A percentile compares a stretch with the other conserved stretches of the same genome.
Conservation (phyloP, 257 asterid genomes). For the Thymus quinquecostatus region DNA sequence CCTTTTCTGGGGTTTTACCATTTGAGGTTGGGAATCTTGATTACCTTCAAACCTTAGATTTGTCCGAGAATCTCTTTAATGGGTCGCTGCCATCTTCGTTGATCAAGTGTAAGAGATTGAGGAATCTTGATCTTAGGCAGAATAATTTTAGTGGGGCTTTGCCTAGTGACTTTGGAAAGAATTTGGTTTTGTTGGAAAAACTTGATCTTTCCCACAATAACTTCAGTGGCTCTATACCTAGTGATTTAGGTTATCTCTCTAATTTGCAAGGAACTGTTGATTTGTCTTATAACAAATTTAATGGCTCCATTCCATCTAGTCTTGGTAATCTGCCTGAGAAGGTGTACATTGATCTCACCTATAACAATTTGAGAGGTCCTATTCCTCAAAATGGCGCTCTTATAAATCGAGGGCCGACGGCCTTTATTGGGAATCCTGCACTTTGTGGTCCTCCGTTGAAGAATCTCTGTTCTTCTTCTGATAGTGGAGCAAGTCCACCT, state of each 20-base stretch:
- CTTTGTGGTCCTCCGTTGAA: slow-evolving; percentile 94
- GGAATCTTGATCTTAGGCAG: slow-evolving; percentile 54
- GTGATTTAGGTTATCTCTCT: slow-evolving; percentile 66
- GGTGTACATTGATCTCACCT: slow-evolving; percentile 82
- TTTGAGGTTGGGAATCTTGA: slow-evolving; percentile 62
- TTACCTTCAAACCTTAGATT: slow-evolving; percentile 68
- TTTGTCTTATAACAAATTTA: slow-evolving; percentile 72
- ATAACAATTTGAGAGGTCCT: slow-evolving; percentile 74
- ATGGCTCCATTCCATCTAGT: slow-evolving; percentile 72
- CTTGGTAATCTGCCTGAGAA: slow-evolving; percentile 89
- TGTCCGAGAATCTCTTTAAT: slow-evolving; percentile 69
- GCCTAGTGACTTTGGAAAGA: slow-evolving; percentile 64
- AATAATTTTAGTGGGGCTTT: slow-evolving; percentile 68
- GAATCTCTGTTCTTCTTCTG: slow-evolving; percentile 57
- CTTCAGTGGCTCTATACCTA: slow-evolving; percentile 66
- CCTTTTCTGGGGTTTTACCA: slow-evolving; percentile 68
- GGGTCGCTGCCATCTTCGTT: slow-evolving; percentile 67
- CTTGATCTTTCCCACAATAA: slow-evolving; percentile 72
- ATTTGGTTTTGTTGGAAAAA: slow-evolving; percentile 57
- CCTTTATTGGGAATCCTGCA: slow-evolving; percentile 79
- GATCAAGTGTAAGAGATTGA: slow-evolving; percentile 61
- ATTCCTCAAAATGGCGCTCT: slow-evolving; percentile 91
- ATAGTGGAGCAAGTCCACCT: slow-evolving; percentile 55
- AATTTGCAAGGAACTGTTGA: slow-evolving; percentile 77
- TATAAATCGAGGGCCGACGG: slow-evolving; percentile 90